These are phyloP conservation scores for Pythium rhizo-oryzae DNA, from an alignment of 352 stramenopile genomes.

Conservation along the genomic window DNA sequence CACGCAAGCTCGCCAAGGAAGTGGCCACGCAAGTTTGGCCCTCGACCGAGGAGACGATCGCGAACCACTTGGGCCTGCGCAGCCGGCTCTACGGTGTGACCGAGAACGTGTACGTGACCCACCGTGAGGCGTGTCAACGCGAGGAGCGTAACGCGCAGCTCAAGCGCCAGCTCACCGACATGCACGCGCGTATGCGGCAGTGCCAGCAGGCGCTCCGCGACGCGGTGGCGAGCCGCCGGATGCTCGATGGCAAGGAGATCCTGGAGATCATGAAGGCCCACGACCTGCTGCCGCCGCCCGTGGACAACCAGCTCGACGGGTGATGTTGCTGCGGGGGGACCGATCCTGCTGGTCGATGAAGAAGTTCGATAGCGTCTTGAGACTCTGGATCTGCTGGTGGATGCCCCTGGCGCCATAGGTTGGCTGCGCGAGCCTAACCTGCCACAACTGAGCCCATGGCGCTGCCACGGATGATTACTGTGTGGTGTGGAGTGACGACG, in stretches of 20 bases:
- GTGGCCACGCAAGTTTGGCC: conserved; percentile 31
- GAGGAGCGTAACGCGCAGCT: conserved; percentile 41
- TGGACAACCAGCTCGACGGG: conserved; percentile 35
- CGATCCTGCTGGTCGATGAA: no score
- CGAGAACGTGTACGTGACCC: conserved; percentile 70
- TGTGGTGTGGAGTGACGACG: neutral
- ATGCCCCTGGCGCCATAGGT: no score
- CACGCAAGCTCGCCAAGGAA: conserved; percentile 50
- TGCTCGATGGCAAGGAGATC: conserved; percentile 62
- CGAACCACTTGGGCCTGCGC: conserved; percentile 43
- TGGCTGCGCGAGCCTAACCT: no score
- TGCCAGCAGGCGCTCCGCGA: conserved; percentile 52
- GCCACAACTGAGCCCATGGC: no score
- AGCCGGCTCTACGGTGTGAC: conserved; percentile 68
- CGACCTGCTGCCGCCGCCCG: conserved; percentile 21
- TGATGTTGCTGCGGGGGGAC: neutral
- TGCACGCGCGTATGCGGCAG: conserved; percentile 34
- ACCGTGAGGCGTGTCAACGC: conserved; percentile 41
- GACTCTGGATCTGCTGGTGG: no score
- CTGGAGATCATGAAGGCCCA: conserved; percentile 51
- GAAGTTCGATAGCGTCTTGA: no score
- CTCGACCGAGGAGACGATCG: conserved; percentile 42
- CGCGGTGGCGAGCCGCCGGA: conserved; percentile 39
- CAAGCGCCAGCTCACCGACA: conserved; percentile 35
- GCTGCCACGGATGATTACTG: no score